Conservation (phyloP, 2,329 filamentous ascomycete genomes). For the Ustulina deusta region DNA sequence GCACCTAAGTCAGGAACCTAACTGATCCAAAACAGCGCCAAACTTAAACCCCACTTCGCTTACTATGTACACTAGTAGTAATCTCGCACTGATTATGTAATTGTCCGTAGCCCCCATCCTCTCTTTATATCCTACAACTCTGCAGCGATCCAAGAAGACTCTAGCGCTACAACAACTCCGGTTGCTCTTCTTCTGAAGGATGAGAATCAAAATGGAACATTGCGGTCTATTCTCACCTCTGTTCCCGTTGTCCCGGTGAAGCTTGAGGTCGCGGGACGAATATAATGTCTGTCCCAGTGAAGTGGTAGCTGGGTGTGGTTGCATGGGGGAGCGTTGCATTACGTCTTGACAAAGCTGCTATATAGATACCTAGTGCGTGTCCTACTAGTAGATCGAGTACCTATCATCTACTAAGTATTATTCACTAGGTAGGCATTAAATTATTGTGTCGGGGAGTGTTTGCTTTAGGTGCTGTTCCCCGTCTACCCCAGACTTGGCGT, state of each 20-base stretch:
- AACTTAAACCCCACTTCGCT: neutral
- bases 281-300: neutral
- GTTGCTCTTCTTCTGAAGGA: no score
- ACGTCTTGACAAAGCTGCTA: no score
- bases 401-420: neutral
- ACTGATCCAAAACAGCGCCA: neutral
- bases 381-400: no score
- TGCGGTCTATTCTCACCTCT: neutral
- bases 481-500: neutral
- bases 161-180: neutral
- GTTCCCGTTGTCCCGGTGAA: neutral
- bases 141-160: neutral
- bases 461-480: neutral
- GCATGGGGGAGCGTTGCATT: neutral
- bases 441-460: neutral
- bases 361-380: no score
- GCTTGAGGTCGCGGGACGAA: no score
- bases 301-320: no score
- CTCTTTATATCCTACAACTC: neutral
- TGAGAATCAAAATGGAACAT: no score
- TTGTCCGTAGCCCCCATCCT: no score
- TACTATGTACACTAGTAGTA: neutral
- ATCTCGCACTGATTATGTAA: neutral
- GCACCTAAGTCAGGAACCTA: neutral
- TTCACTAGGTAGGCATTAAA: neutral